A percentile compares a stretch with the other conserved stretches of the same genome.
Evolutionary conservation across 2,329 filamentous ascomycete species (phyloP).

Genomic region (Colletotrichum tabaci): DNA sequence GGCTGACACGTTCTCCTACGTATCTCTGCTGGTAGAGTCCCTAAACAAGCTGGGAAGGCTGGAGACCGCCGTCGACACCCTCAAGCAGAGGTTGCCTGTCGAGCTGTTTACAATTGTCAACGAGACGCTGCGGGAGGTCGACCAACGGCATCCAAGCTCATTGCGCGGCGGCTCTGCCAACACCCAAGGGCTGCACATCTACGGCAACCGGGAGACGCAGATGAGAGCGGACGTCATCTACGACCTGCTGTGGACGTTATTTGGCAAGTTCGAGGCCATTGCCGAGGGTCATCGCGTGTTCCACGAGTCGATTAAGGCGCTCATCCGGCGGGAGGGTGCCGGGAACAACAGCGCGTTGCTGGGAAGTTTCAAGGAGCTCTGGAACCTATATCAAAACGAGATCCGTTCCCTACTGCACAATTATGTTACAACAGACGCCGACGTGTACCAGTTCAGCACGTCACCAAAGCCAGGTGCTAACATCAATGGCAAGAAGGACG

Average conservation of each 20-base stretch:
- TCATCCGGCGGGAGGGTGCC: slow-evolving; percentile 84
- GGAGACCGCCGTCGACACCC: slow-evolving; percentile 87
- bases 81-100: slow-evolving; percentile 93
- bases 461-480: slow-evolving; percentile 65
- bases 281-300: slow-evolving; percentile 95
- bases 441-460: slow-evolving; percentile 76
- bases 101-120: slow-evolving; percentile 95
- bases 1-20: slow-evolving; percentile 94
- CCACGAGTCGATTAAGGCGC: slow-evolving; percentile 90
- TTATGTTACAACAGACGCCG: slow-evolving; percentile 93
- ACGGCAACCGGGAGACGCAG: slow-evolving; percentile 79
- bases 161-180: slow-evolving; percentile 71
- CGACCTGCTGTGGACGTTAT: slow-evolving; percentile 91
- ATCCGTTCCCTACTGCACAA: slow-evolving; percentile 95
- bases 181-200: slow-evolving; percentile 72
- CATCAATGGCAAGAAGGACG: slow-evolving; percentile 63
- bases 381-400: slow-evolving; percentile 98
- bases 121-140: slow-evolving; percentile 94
- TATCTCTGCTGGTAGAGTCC: slow-evolving; percentile 88
- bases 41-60: slow-evolving; percentile 90
- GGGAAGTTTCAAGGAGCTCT: slow-evolving; percentile 94
- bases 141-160: slow-evolving; percentile 91
- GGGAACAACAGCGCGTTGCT: slow-evolving; percentile 77
- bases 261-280: slow-evolving; percentile 97
- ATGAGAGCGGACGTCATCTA: slow-evolving; percentile 89